phyloP scores from a whole-genome alignment of 2,329 filamentous ascomycete species.

The Aspergillus flavus region DNA sequence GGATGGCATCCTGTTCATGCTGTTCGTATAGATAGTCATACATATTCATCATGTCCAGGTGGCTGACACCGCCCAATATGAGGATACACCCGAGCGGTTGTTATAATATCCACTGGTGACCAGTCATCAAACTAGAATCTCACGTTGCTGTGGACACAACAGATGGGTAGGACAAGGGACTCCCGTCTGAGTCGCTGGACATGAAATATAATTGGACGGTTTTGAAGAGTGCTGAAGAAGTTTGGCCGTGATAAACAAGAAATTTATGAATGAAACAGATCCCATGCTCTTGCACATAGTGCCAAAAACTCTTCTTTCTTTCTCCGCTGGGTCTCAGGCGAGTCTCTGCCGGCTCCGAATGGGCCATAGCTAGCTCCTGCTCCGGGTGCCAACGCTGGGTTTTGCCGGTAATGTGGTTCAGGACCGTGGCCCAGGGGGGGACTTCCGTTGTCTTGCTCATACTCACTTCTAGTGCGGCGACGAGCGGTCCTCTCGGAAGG shows the following conservation, averaged over 20 bases:
- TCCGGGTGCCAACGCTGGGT: conserved; percentile 34
- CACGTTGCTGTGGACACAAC: background rate
- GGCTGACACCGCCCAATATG: background rate
- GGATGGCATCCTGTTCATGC: conserved; percentile 18
- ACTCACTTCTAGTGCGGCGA: conserved; percentile 82
- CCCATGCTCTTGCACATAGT: conserved; percentile 89
- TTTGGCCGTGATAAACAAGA: background rate
- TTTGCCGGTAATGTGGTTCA: conserved; percentile 45
- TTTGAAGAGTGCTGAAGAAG: background rate
- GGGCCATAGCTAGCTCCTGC: conserved; percentile 58
- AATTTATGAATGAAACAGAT: conserved; percentile 86
- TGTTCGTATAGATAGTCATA: conserved; percentile 25
- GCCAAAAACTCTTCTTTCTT: conserved; percentile 93
- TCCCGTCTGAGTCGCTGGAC: background rate
- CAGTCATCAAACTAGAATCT: background rate
- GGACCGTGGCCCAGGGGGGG: conserved; percentile 80
- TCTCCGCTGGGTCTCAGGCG: conserved; percentile 75
- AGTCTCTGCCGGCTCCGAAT: conserved; percentile 80
- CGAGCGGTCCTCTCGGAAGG: conserved; percentile 48
- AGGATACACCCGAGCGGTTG: background rate
- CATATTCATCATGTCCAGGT: conserved; percentile 26
- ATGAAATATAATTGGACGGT: background rate
- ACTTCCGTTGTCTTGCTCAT: conserved; percentile 83
- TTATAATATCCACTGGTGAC: background rate
- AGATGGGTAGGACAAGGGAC: background rate